Base-by-base conservation (phyloP, 352 stramenopile genomes). In the Chloridella minuta region DNA sequence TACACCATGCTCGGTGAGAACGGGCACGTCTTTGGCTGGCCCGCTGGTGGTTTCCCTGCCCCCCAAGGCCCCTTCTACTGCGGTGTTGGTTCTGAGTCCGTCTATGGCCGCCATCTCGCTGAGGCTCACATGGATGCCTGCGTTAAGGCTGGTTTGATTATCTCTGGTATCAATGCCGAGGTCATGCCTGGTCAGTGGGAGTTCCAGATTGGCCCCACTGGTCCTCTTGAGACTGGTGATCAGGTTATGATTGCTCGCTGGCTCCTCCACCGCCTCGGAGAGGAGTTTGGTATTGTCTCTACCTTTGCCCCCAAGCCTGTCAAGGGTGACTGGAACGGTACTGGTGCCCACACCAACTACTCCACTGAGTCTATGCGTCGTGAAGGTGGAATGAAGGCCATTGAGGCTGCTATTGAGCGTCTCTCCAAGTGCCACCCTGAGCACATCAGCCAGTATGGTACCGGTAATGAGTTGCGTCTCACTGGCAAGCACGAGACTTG, bases 381-480 rank as follows among this genome's bases (percentile, higher is more conserved):
- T 88, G 91, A 94, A 18, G 92, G 92, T 86, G 92, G 92, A 87
- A 92, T 93, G 89, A 89, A 88, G 66, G 86, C 91, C 40, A 98
- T 98, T 90, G 97, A 97, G 87, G 92, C 96, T 88, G 95, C 94
- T 85, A 97, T 98, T 88, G 95, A 98, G 92, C 97, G 98, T 91
- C 91, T 98, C 87, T 95, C 92, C 88, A 90, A 94, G 86, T 97
- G 97, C 90, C 95, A 98, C 90, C 92, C 93, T 89, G 92, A 93
- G 89, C 91, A 94, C 90, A 95, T 95, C 87, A 90, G 90, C 10
- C 23, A n/a, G 52, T 95, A 95, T 89, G 92, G 92, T 51, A 88
- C 89, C 86, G 92, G 88, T 87, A 90, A 98, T 90, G 95, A 98
- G 89, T 90, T 95, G 85, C 92, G 95, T 87, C 91, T 98, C 16